Evolutionary conservation across 495 filamentous ascomycete species (phyloP).

Genomic region (Evernia prunastri): DNA sequence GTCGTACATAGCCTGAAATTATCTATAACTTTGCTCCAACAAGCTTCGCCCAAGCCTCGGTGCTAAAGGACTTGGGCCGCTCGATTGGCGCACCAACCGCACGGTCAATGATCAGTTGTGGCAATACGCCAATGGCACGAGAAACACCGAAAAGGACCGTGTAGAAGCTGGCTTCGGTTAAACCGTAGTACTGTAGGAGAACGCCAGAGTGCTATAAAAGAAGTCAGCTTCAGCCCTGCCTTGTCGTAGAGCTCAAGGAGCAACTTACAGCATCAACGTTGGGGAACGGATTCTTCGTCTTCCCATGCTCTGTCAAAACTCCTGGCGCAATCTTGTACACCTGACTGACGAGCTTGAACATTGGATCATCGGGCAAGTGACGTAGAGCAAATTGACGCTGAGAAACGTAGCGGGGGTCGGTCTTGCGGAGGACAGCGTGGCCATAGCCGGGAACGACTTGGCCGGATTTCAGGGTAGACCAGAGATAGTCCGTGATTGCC

Average conservation of each 20-base stretch:
- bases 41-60: conserved; percentile 91
- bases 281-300: conserved; percentile 90
- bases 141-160: conserved; percentile 98
- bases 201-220: conserved; percentile 75
- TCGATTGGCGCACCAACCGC: conserved; percentile 68
- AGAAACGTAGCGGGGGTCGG: conserved; percentile 94
- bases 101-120: conserved; percentile 99
- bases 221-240: conserved; percentile 34
- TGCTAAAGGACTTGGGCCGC: conserved; percentile 94
- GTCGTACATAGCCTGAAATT: background rate
- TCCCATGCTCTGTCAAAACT: conserved; percentile 97
- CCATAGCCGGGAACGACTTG: conserved; percentile 97
- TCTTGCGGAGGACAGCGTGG: conserved; percentile 98
- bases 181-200: conserved; percentile 97
- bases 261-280: conserved; percentile 54
- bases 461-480: conserved; percentile 90
- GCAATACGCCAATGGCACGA: conserved; percentile 93
- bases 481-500: conserved; percentile 95
- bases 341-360: conserved; percentile 99
- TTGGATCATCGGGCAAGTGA: conserved; percentile 88
- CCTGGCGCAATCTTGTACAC: conserved; percentile 99
- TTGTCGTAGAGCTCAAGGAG: conserved; percentile 37
- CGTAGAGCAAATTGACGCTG: conserved; percentile 93
- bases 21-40: conserved; percentile 82
- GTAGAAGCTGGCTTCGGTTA: conserved; percentile 99